Evolutionary conservation across 345 rosid species (phyloP), one percentile per base, ranked within the genome.

Genomic region (Arabis hirsuta): DNA sequence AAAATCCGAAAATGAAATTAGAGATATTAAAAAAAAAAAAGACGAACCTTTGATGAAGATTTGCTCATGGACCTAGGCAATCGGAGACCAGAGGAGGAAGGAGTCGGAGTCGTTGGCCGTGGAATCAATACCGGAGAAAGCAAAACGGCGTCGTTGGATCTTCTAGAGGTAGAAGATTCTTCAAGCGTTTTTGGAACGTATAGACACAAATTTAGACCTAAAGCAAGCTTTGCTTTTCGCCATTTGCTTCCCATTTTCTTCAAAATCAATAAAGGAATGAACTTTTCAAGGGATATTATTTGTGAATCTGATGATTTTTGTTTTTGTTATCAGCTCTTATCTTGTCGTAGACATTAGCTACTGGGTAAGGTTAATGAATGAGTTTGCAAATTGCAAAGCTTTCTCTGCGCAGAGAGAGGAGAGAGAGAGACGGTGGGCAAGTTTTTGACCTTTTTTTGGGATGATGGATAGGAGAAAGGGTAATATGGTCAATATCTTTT

Each of bases 191-290:
- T 74, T 27, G 98, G 97, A 53, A 80, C 90, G 61, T 86, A 83
- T 6, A 93, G 84, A 60, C 98, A 90, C 76, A 80, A 57, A 62
- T 90, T 88, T 51, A 85, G 57, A 34, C 98, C 90, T 55, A 93
- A 85, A 68, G 93, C 90, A 19, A 81, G 9, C 82, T 88, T 92
- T 6, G 83, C 93, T 67, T 88, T 93, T 62, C 86, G 80, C 98
- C 98, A 93, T 78, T 86, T 90, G 76, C 91, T 87, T 41, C 81
- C 88, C 98, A 88, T 48, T 56, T 56, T 52, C 13, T 9, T 53
- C 50, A 12, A 34, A 51, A 62, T 12, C 61, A n/a, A n/a, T n/a
- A 22, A 12, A 24, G 2, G 24, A 46, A 8, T 6, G 19, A 16
- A 71, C 51, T 22, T 39, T 31, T 22, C 6, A 50, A 16, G 38